Base-by-base conservation (phyloP, 345 rosid genomes). In the Populus davidiana region DNA sequence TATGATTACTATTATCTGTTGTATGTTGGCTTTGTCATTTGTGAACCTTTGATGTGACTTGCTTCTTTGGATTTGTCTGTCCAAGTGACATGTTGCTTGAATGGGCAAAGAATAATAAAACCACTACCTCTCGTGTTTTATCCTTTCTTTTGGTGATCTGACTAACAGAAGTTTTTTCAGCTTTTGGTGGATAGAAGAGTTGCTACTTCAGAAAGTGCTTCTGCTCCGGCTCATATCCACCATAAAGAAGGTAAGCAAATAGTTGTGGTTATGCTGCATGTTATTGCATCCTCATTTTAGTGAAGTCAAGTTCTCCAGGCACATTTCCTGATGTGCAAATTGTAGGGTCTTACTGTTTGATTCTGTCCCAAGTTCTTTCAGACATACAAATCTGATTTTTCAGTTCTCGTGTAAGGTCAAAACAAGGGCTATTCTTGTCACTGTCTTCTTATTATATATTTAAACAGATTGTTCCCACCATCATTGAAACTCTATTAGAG, bases 231-330 rank as follows among this genome's bases (percentile, higher is more conserved):
- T 36, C 87, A 77, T 78, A 79, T 78, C 70, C 88, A 76, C 73
- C 65, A 77, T 72, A 83, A 70, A 77, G 89, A 85, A 87, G 93
- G 93, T 91, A 81, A 78, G 36, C 35, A 65, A 29, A 56, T 67
- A 8, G 43, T 20, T 36, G 5, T 75, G 47, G 11, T 67, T 31
- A 49, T 62, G 52, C 33, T 23, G 9, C 18, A 12, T 47, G 12
- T 65, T 61, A 59, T 39, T 39, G 29, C 36, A 25, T 54, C 8
- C 27, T 52, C 29, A 43, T 12, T 61, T 68, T 20, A 8, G 50
- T 8, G n/a, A 38, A 52, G 38, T 54, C 21, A 36, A 21, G 71
- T 31, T 29, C 31, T 17, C 33, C 73, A 8, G 5, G 14, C 17
- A 66, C 31, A 25, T 59, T 61, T 41, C 16, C 23, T 47, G 4